These are phyloP conservation scores for Gracilaria vermiculophylla DNA, from an alignment of 23 red algal species.

Conservation along the genomic window DNA sequence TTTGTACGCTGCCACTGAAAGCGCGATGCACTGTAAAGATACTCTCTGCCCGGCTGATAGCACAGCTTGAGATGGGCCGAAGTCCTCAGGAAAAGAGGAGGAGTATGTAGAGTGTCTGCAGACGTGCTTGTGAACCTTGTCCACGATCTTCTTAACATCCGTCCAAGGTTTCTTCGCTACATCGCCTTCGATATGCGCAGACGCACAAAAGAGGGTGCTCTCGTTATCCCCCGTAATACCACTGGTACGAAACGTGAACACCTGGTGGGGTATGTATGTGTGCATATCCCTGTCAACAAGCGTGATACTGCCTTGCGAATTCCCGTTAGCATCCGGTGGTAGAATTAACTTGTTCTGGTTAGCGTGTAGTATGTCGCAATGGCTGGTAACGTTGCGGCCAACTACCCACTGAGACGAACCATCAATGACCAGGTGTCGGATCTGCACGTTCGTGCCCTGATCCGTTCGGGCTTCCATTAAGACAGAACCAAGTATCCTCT, in stretches of 20 bases:
- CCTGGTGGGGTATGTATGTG: neutral
- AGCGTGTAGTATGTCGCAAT: conserved; percentile 12
- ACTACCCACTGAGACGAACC: conserved; percentile 28
- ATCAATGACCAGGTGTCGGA: conserved; percentile 31
- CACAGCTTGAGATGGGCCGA: no score
- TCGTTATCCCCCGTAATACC: neutral
- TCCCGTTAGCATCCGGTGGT: neutral
- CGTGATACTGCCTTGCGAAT: neutral
- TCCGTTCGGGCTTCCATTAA: neutral
- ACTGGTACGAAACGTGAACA: neutral
- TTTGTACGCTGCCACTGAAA: no score
- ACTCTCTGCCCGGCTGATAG: no score
- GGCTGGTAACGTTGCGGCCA: neutral
- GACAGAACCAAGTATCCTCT: neutral
- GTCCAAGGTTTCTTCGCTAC: neutral
- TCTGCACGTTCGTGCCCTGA: neutral
- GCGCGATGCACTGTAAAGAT: no score
- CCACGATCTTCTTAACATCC: no score
- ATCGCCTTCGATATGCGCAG: neutral
- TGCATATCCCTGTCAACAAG: conserved; percentile 14
- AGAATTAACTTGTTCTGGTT: neutral
- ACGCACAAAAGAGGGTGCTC: neutral
- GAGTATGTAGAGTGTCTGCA: no score
- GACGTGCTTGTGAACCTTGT: no score
- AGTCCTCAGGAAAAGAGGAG: no score